Conservation (phyloP, 495 filamentous ascomycete genomes). For the Penicillium pulvis region DNA sequence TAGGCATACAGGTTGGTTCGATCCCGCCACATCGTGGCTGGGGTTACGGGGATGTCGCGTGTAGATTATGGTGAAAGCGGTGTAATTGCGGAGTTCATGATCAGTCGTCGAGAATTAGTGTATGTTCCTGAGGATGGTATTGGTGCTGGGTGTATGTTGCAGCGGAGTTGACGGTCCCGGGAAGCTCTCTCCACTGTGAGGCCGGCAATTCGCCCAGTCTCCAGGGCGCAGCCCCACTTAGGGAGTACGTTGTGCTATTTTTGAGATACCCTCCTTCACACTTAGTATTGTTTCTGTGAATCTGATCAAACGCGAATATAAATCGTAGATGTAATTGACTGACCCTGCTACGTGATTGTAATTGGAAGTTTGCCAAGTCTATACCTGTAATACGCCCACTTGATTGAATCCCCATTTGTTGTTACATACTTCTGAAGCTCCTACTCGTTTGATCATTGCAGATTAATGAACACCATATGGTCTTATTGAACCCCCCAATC, state of each 20-base stretch:
- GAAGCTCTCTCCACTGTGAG: slow-evolving; percentile 9
- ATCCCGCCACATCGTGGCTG: slow-evolving; percentile 88
- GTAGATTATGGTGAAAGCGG: slow-evolving; percentile 20
- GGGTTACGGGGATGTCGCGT: slow-evolving; percentile 11
- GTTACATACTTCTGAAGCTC: too few species aligned
- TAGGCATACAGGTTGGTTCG: slow-evolving; percentile 85
- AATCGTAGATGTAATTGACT: too few species aligned
- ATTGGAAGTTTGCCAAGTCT: too few species aligned
- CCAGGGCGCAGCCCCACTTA: not conserved
- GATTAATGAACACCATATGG: too few species aligned
- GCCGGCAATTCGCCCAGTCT: slow-evolving; percentile 1
- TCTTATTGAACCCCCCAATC: too few species aligned
- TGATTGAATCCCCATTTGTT: too few species aligned
- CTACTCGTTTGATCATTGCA: too few species aligned
- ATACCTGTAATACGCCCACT: too few species aligned
- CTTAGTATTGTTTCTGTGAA: too few species aligned
- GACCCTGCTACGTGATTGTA: too few species aligned
- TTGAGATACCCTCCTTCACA: too few species aligned
- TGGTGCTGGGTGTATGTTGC: not conserved
- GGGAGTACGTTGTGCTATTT: not conserved
- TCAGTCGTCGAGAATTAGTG: slow-evolving; percentile 1
- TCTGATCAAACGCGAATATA: too few species aligned
- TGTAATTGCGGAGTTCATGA: slow-evolving; percentile 16
- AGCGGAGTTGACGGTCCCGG: slow-evolving; percentile 3
- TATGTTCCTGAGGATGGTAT: not conserved